Base-by-base conservation (phyloP, 2,329 filamentous ascomycete species). In the Scedosporium minutisporum region DNA sequence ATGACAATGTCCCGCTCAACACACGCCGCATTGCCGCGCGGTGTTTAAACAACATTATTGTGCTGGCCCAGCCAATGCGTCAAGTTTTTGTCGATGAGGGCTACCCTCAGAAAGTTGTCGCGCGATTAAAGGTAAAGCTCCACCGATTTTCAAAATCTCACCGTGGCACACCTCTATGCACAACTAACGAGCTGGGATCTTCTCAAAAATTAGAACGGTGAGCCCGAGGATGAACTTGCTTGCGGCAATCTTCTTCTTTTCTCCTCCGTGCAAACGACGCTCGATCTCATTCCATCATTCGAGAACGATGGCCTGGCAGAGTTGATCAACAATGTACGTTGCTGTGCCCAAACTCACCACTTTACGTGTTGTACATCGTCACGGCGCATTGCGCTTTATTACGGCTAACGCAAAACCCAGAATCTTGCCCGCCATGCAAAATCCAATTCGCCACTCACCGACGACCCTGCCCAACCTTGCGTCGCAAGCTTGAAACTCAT, bases 281-380 rank as follows among this genome's bases (percentile, higher is more conserved):
- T 66, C 5, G 62, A 66, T 33, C 73, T 96, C 93, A 42, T 38
- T 12, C 41, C 62, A 10, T 62, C 62, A 6, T 63, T 68, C 23
- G 66, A 68, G 33, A 65, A 64, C 38, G 61, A 67, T 65, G 64
- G 66, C 65, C 55, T 67, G 51, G 61, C 67, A 3, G 64, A 65
- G 9, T 48, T 62, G n/a, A 64, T 68, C 25, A 66, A 64, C 44
- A 64, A 63, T 41, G 65, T 66, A 21, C 25, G 65, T 46, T 14
- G 14, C 51, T 2, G n/a, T n/a, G n/a, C 25, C 57, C 41, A 14
- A 18, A 2, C 27, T 48, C 6, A 33, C 16, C 12, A 18, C 33
- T 38, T 14, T 38, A 38, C 33, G 33, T 6, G 33, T 12, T 38
- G 33, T 33, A 38, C 10, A 38, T 38, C 12, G 33, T 14, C 33